Conservation (phyloP, 768 basidiomycete species). For the Boletus huronensis region DNA sequence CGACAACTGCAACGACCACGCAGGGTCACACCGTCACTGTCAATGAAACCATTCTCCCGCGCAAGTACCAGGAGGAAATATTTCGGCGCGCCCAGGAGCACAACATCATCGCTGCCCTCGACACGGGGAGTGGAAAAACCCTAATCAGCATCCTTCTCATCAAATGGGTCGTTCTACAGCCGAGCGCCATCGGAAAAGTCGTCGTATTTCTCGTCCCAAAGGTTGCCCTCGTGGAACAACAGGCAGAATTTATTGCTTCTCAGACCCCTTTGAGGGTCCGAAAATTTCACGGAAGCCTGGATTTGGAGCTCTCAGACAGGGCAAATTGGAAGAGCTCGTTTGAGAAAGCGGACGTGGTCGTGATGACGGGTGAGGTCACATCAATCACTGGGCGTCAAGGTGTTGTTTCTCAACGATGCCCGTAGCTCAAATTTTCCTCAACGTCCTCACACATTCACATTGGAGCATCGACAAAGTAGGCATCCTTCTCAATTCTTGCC, state of each 20-base stretch:
- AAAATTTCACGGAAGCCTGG: slow-evolving; percentile 66
- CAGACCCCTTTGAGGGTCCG: slow-evolving; percentile 65
- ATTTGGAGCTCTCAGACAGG: slow-evolving; percentile 68
- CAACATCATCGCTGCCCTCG: slow-evolving; percentile 58
- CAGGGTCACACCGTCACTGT: slow-evolving; percentile 28
- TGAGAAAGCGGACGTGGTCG: slow-evolving; percentile 64
- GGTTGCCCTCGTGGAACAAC: slow-evolving; percentile 82
- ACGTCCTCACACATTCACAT: slow-evolving; percentile 76
- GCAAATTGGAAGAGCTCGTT: slow-evolving; percentile 63
- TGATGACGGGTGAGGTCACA: slow-evolving; percentile 69
- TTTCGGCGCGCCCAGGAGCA: slow-evolving; percentile 46
- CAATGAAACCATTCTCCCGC: slow-evolving; percentile 41
- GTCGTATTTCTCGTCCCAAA: slow-evolving; percentile 83
- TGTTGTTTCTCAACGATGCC: slow-evolving; percentile 2
- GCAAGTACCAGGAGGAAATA: slow-evolving; percentile 55
- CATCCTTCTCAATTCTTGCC: background rate
- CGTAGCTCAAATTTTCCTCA: slow-evolving; percentile 78
- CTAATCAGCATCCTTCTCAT: slow-evolving; percentile 62
- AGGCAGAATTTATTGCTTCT: slow-evolving; percentile 60
- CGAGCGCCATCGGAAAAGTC: slow-evolving; percentile 50
- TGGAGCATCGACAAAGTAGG: slow-evolving; percentile 65
- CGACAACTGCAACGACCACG: slow-evolving; percentile 21
- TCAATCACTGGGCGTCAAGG: background rate
- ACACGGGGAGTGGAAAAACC: slow-evolving; percentile 62
- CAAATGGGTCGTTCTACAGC: slow-evolving; percentile 63